Percentiles rank a stretch among this genome's conserved stretches.
Conservation (phyloP, 2,329 filamentous ascomycete genomes). For the Xylariaceae sp. region DNA sequence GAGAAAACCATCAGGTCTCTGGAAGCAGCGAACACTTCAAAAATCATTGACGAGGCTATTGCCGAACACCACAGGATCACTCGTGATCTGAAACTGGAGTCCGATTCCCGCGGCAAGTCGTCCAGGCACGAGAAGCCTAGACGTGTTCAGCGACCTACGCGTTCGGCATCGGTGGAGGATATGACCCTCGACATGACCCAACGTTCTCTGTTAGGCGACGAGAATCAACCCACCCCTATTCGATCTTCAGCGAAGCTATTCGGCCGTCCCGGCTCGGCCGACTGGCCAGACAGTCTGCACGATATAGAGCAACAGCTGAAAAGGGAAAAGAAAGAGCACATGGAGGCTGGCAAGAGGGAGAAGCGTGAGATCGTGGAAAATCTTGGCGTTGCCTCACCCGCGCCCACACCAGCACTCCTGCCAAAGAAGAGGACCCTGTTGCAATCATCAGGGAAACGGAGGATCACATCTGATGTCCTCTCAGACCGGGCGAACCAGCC, state of each 20-base stretch:
- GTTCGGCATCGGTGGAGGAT: slow-evolving; percentile 20
- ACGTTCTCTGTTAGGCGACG: slow-evolving; percentile 14
- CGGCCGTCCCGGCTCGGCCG: slow-evolving; percentile 6
- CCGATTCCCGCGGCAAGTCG: slow-evolving; percentile 17
- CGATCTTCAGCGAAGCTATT: slow-evolving; percentile 1
- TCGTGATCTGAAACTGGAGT: slow-evolving; percentile 17
- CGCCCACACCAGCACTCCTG: too few species aligned
- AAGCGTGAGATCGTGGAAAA: slow-evolving; percentile 11
- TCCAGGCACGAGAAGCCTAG: slow-evolving; percentile 13
- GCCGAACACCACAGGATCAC: slow-evolving; percentile 14
- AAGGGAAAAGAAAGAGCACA: slow-evolving; percentile 14
- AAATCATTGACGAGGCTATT: slow-evolving; percentile 8
- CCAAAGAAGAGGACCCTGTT: slow-evolving; percentile 6
- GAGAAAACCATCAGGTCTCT: slow-evolving; percentile 44
- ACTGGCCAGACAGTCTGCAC: slow-evolving; percentile 25
- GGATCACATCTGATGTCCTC: slow-evolving; percentile 16
- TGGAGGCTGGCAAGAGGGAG: slow-evolving; percentile 11
- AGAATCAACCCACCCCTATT: slow-evolving; percentile 5
- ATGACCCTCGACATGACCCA: slow-evolving; percentile 20
- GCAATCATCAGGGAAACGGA: slow-evolving; percentile 8
- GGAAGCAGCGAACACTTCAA: slow-evolving; percentile 23
- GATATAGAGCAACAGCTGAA: slow-evolving; percentile 20
- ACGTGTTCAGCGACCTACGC: slow-evolving; percentile 8
- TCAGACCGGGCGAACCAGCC: slow-evolving; percentile 17
- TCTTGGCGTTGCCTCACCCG: slow-evolving; percentile 2